A percentile compares a stretch with the other conserved stretches of the same genome.
phyloP scores from a whole-genome alignment of 2,329 filamentous ascomycete genomes.

The Chaetomium olivaceum region DNA sequence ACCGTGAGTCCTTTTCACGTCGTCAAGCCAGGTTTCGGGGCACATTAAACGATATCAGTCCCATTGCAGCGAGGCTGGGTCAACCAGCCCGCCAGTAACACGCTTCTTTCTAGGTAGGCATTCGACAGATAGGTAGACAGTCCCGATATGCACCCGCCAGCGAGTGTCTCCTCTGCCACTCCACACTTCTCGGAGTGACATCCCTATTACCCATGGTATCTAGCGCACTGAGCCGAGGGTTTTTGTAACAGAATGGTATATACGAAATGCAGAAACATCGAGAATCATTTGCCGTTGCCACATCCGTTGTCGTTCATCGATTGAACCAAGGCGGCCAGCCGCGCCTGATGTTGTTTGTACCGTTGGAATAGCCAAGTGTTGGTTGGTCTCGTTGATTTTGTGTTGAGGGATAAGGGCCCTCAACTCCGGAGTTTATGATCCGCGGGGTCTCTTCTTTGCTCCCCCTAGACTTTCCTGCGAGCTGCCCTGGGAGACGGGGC shows the following conservation, averaged over 20 bases:
- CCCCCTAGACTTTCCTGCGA: conserved; percentile 5
- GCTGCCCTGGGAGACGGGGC: conserved; percentile 13
- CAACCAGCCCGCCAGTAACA: neutral
- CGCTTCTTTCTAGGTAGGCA: neutral
- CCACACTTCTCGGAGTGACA: neutral
- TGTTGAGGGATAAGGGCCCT: neutral
- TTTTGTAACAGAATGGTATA: conserved; percentile 1
- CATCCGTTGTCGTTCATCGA: neutral
- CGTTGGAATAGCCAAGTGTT: neutral
- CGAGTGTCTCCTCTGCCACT: neutral
- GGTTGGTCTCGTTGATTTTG: neutral
- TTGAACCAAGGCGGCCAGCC: neutral
- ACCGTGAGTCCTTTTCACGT: neutral
- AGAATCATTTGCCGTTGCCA: neutral
- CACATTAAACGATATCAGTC: neutral
- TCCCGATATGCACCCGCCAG: neutral
- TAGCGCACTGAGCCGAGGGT: neutral
- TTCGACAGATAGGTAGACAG: neutral
- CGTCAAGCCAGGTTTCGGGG: neutral
- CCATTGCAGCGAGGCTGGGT: neutral
- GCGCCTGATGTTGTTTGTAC: neutral
- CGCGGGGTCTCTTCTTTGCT: conserved; percentile 18
- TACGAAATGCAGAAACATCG: neutral
- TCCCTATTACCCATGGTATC: neutral
- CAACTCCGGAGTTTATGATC: neutral